A percentile compares a stretch with the other conserved stretches of the same genome.
These are phyloP conservation scores for Xylariaceae sp. DNA, from an alignment of 2,329 filamentous ascomycete species.

Conservation along the genomic window DNA sequence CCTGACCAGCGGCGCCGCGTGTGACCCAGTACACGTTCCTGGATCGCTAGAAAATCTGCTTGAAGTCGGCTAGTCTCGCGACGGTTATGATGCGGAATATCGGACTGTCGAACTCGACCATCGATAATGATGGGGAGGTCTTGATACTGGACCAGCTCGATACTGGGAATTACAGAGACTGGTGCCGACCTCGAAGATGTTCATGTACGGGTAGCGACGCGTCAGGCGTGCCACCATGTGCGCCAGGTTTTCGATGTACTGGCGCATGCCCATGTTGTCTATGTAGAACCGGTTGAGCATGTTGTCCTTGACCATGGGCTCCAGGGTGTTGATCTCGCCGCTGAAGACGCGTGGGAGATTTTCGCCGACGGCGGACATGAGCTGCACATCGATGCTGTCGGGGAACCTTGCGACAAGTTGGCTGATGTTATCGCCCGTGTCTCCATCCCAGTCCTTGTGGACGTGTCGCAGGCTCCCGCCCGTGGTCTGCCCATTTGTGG, in stretches of 20 bases:
- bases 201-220: too few species aligned
- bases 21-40: too few species aligned
- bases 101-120: too few species aligned
- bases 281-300: slow-evolving; percentile 24
- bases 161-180: too few species aligned
- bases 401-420: slow-evolving; percentile 1
- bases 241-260: background rate
- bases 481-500: too few species aligned
- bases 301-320: slow-evolving; percentile 23
- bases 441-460: slow-evolving; percentile 7
- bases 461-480: slow-evolving; percentile 1
- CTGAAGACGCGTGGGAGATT: slow-evolving; percentile 24
- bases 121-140: too few species aligned
- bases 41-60: too few species aligned
- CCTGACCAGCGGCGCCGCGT: too few species aligned
- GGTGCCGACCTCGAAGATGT: too few species aligned
- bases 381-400: slow-evolving; percentile 17
- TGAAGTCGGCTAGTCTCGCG: too few species aligned
- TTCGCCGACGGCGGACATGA: slow-evolving; percentile 22
- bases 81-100: too few species aligned
- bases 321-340: slow-evolving; percentile 25
- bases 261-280: slow-evolving; percentile 8
- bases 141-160: too few species aligned
- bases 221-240: background rate
- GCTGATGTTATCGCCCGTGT: background rate